These are phyloP conservation scores for Monilinia fructigena DNA, from an alignment of 2,329 filamentous ascomycete genomes.

Conservation along the genomic window DNA sequence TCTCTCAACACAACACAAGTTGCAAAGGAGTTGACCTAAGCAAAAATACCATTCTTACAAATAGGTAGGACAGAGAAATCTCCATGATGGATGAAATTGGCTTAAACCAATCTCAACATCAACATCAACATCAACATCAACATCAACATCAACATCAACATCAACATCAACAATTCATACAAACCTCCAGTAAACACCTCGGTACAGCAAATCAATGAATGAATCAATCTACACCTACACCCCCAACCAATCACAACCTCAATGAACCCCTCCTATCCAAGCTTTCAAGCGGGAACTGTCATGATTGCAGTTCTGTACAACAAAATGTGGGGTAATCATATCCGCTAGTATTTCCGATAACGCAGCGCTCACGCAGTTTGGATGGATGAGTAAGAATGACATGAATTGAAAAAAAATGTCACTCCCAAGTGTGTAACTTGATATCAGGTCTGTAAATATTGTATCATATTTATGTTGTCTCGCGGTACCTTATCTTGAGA, in stretches of 20 bases:
- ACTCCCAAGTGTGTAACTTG: too few relatives aligned
- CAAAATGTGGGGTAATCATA: slow-evolving; percentile 11
- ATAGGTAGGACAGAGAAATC: background rate
- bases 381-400: too few relatives aligned
- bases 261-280: background rate
- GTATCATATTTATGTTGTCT: background rate
- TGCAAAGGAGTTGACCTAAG: background rate
- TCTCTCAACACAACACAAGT: background rate
- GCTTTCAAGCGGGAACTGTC: slow-evolving; percentile 10
- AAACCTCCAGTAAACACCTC: background rate
- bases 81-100: background rate
- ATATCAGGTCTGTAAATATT: too few relatives aligned
- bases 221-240: background rate
- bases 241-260: background rate
- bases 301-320: background rate
- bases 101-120: background rate
- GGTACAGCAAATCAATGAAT: too few relatives aligned
- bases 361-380: background rate
- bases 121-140: too few relatives aligned
- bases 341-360: slow-evolving; percentile 7
- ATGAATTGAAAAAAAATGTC: too few relatives aligned
- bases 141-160: too few relatives aligned
- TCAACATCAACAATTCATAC: background rate
- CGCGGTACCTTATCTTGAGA: background rate
- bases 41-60: background rate